Base-by-base conservation (phyloP, 495 filamentous ascomycete species). In the Aspergillus mulundensis region DNA sequence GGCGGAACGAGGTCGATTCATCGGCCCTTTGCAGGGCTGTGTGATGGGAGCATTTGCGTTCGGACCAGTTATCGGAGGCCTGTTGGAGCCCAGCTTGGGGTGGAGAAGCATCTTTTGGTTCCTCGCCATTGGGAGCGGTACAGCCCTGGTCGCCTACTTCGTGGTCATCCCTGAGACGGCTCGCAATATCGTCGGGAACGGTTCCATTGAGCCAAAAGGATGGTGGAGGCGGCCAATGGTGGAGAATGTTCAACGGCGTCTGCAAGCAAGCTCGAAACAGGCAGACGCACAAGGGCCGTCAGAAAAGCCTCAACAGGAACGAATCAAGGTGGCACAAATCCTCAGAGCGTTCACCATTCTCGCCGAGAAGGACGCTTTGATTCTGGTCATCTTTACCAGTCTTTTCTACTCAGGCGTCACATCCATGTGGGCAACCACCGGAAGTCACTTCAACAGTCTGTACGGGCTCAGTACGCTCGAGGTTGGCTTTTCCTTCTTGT, bases 61-160 rank as follows among this genome's bases (percentile, higher is more conserved):
- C 4, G 83, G 81, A 1, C 86, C 85, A 0, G 74, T 87, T 0
- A 75, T 90, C 16, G 87, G 87, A 2, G 87, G 87, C 0, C 55
- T 89, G 0, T 68, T 90, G 0, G 70, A 77, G 8, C 75, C 87
- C 28, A 87, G 80, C 43, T 71, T 89, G 0, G 85, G 84, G 0
- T 91, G 87, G 87, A 64, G 82, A 21, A 74, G 80, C 44, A 86
- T 88, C 40, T 93, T 91, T 64, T 90, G 86, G 86, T 89, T 90
- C 58, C 72, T 88, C 25, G 74, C 78, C 44, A 88, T 90, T 41
- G 61, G 84, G 24, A 70, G 75, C 12, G 80, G 72, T 0, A 69
- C 70, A 0, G 60, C 65, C n/a, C 52, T 70, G 10, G 20, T 66
- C 7, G 11, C 66, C 2, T 30, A 72, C 8, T 39, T 74, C 1